Base-by-base conservation (phyloP, 176 grass and related monocot genomes). In the sorghum (Sorghum bicolor) region DNA sequence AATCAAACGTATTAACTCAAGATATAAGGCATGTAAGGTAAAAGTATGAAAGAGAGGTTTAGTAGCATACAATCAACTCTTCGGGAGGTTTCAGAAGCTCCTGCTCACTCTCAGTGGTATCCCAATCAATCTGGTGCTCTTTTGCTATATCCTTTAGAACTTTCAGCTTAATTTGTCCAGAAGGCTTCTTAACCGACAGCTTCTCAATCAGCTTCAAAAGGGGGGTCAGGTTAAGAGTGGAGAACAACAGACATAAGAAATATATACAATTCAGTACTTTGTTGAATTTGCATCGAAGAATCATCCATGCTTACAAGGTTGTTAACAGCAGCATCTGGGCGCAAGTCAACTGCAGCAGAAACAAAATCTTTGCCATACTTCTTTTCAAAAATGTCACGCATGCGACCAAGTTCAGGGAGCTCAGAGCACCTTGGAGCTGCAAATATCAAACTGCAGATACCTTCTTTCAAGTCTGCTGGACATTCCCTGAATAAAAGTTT, bases 311-410 rank as follows among this genome's bases (percentile, higher is more conserved):
- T 95, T 90, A 99, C 96, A 72, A 93, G 83, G n/a, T 83, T 84
- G 79, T 99, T 99, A 48, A 99, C 96, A 70, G 85, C 77, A 72
- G 96, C 91, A 80, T 95, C 80, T 67, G 93, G 89, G 7, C 87
- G 91, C 39, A 98, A 81, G 22, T 98, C 96, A 48, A 85, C 82
- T 66, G 96, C 93, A 62, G 91, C 93, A 78, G 89, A 89, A 65
- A 93, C 89, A 13, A 96, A 98, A 90, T 94, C 96, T 80, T 92
- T 95, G 2, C 96, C 96, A 48, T 96, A 98, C 63, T 98, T 98
- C 83, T 98, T 98, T 81, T 94, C 93, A 48, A 98, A 98, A 48
- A 94, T 88, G 45, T 88, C 87, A 74, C 77, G 74, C 47, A 98
- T 98, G 38, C 93, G 85, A 70, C 76, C 57, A 31, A 96, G 96